Evolutionary conservation across 768 basidiomycete genomes (phyloP).

Genomic region (Lactifluus rugatus): DNA sequence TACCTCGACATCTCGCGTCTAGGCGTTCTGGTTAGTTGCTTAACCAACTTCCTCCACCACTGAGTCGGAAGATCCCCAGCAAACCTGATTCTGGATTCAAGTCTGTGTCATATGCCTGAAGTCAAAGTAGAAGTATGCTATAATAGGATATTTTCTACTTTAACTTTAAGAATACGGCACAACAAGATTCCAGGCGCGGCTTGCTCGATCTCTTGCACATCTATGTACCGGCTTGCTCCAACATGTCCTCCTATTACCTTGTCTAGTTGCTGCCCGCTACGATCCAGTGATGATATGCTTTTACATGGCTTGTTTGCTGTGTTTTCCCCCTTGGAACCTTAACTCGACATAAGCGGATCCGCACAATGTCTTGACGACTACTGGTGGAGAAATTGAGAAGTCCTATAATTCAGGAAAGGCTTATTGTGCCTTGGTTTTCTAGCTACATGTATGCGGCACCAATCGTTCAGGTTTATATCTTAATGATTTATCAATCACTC

Average conservation of each 20-base stretch:
- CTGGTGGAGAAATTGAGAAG: no score
- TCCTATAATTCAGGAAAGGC: no score
- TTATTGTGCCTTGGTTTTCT: no score
- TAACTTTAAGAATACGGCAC: not conserved
- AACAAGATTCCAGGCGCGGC: not conserved
- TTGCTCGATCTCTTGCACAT: not conserved
- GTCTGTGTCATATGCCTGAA: not conserved
- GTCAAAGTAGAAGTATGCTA: not conserved
- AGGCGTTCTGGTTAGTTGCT: not conserved
- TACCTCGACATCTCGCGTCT: not conserved
- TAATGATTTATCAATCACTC: no score
- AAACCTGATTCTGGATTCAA: not conserved
- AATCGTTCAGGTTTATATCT: no score
- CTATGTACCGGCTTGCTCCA: not conserved
- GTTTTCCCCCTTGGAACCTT: not conserved
- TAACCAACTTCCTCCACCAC: not conserved
- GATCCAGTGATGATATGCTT: no score
- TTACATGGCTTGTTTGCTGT: no score
- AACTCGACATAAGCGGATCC: not conserved
- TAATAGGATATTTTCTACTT: not conserved
- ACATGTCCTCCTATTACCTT: no score
- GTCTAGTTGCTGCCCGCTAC: no score
- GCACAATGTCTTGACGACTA: not conserved
- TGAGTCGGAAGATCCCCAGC: not conserved
- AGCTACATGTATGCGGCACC: no score